Evolutionary conservation across 2,329 filamentous ascomycete genomes (phyloP).

Genomic region (Ophidiomyces ophidiicola): DNA sequence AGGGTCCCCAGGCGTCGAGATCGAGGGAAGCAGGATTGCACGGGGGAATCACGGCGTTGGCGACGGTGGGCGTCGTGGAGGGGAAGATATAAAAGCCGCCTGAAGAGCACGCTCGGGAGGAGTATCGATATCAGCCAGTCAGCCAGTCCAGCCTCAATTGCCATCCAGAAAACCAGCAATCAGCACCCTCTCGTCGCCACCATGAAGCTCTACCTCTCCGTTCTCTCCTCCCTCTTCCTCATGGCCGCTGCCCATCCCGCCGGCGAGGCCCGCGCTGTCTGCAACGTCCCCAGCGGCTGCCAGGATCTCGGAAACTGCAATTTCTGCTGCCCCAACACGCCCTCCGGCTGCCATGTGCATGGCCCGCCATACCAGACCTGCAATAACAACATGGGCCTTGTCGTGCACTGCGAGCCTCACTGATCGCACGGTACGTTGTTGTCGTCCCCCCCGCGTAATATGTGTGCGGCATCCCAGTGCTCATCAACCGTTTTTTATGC

Average conservation of each 20-base stretch:
- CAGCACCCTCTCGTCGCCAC: background rate
- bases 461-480: too few species aligned
- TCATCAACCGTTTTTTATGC: too few species aligned
- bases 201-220: constrained; percentile 8
- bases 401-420: constrained; percentile 8
- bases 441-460: too few species aligned
- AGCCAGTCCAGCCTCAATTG: background rate
- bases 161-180: background rate
- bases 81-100: constrained; percentile 6
- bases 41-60: background rate
- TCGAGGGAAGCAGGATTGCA: background rate
- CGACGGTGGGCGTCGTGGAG: background rate
- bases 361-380: constrained; percentile 6
- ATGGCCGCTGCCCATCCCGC: constrained; percentile 2
- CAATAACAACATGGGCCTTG: constrained; percentile 3
- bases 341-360: constrained; percentile 5
- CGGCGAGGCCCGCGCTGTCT: background rate
- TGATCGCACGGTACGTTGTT: too few species aligned
- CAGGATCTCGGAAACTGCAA: constrained; percentile 1
- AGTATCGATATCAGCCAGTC: background rate
- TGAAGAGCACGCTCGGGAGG: background rate
- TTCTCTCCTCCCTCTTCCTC: constrained; percentile 4
- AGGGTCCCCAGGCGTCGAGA: constrained; percentile 2
- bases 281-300: background rate
- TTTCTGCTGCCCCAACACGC: constrained; percentile 5